Conservation (phyloP, 225 moss, liverwort and hornwort species). For the Sphagnum contortum region DNA sequence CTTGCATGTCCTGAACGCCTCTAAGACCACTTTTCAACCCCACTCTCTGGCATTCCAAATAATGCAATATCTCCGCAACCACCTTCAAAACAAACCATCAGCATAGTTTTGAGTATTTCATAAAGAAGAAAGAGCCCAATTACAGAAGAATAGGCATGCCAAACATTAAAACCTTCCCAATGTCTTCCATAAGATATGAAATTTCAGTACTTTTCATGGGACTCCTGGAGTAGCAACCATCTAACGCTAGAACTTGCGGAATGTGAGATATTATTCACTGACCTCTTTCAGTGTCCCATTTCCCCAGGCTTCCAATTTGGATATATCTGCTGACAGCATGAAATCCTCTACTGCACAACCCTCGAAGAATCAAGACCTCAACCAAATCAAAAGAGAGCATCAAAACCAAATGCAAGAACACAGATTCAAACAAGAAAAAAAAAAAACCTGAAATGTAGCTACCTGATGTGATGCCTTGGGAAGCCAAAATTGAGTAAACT, state of each 20-base stretch:
- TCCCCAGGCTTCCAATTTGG: conserved; percentile 27
- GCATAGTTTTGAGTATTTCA: not conserved
- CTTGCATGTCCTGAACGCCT: conserved; percentile 30
- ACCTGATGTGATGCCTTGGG: conserved; percentile 47
- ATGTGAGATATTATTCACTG: too few species aligned
- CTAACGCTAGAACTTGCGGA: not conserved
- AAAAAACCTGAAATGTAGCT: not conserved
- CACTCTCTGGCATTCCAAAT: conserved; percentile 50
- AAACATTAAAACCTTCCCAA: not conserved
- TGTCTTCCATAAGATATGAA: not conserved
- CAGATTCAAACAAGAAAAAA: not conserved
- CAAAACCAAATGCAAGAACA: not conserved
- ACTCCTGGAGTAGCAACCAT: not conserved
- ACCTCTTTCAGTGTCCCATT: conserved; percentile 39
- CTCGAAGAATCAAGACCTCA: not conserved
- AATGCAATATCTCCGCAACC: conserved; percentile 42
- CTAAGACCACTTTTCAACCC: conserved; percentile 43
- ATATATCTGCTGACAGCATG: conserved; percentile 19
- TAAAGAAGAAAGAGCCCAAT: too few species aligned
- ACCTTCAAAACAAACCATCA: conserved; percentile 25
- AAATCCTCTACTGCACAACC: conserved; percentile 38
- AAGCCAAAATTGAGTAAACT: conserved; percentile 30
- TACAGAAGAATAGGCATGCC: too few species aligned
- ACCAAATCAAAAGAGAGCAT: not conserved
- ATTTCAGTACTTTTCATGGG: not conserved